Base-by-base conservation (phyloP, 495 filamentous ascomycete genomes). In the Hypoxylon crocopeplum region DNA sequence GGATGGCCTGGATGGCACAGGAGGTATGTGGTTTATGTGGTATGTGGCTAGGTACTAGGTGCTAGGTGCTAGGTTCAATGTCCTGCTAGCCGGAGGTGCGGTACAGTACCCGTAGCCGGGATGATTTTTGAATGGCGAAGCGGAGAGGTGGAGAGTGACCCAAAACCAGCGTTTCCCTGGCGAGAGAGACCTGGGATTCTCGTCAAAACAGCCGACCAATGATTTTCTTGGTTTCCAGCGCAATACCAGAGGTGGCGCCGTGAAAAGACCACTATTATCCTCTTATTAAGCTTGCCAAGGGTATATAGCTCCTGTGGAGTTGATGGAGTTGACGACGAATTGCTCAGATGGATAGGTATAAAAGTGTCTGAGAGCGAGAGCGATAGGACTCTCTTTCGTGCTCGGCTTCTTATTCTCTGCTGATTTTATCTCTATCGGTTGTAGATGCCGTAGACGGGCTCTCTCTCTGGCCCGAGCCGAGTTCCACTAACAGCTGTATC, bases 71-170 rank as follows among this genome's bases (percentile, higher is more conserved):
- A 40, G 57, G 59, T 46, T 27, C 21, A 16, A 13, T 1, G 5
- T 8, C 19, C 30, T 57, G 60, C 61, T 64, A 55, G 45, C 55
- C 61, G 61, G 61, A 64, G 61, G 61, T 54, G 61, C 61, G 61
- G 61, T 64, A 64, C 60, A 64, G 61, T 55, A 64, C 61, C 61
- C 61, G 54, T 54, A 29, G 60, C 61, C 61, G 61, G 61, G 54
- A 64, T 59, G 55, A 59, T 64, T 50, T 58, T 51, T 64, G 48
- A 58, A 64, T n/a, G 61, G 55, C 49, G 61, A 64, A 59, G 61
- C 59, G 61, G 53, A 58, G 61, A 64, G 54, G 61, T 64, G 61
- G 61, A 51, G 61, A 27, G 24, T 8, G 24, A 27, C 24, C 24
- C 24, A 27, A 27, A 56, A 52, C 51, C 51, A 62, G 46, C 51